Percentiles rank a stretch among this genome's conserved stretches.
phyloP scores from a whole-genome alignment of 345 rosid species.

The Gossypium turneri region DNA sequence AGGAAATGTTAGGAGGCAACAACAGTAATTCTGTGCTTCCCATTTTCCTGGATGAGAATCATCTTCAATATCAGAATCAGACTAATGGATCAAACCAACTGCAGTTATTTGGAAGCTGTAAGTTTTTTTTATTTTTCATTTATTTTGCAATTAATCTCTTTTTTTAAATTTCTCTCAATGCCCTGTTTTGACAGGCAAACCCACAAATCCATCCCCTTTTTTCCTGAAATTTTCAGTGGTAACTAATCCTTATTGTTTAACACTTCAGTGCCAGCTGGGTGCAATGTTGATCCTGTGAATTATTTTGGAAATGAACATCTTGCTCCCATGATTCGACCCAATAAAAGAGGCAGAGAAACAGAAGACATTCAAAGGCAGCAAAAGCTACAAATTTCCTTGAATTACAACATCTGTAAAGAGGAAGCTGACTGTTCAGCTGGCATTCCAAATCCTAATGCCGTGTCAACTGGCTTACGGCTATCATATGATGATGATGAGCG shows the following conservation, averaged over 20 bases:
- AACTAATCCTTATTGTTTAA: slow-evolving; percentile 16
- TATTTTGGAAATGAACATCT: slow-evolving; percentile 56
- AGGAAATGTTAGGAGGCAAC: slow-evolving; percentile 70
- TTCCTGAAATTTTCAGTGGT: not conserved
- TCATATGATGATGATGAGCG: slow-evolving; percentile 78
- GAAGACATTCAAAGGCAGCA: slow-evolving; percentile 57
- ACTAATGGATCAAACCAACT: slow-evolving; percentile 59
- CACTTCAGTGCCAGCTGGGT: slow-evolving; percentile 55
- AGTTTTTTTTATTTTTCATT: slow-evolving; percentile 23
- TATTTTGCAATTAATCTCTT: not conserved
- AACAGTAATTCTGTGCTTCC: slow-evolving; percentile 50
- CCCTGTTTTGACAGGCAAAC: not conserved
- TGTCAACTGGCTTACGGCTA: slow-evolving; percentile 80
- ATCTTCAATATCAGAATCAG: slow-evolving; percentile 63
- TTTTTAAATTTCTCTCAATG: not conserved
- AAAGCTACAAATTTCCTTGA: slow-evolving; percentile 66
- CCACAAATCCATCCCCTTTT: not conserved
- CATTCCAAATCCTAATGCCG: slow-evolving; percentile 51
- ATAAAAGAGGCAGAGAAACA: slow-evolving; percentile 49
- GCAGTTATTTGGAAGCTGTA: slow-evolving; percentile 64
- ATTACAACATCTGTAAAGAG: slow-evolving; percentile 46
- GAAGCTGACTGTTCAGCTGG: slow-evolving; percentile 48
- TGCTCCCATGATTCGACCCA: slow-evolving; percentile 44
- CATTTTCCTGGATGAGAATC: slow-evolving; percentile 45
- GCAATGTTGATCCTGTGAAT: slow-evolving; percentile 57